Base-by-base conservation (phyloP, 768 basidiomycete species). In the Hygrophorus russula region DNA sequence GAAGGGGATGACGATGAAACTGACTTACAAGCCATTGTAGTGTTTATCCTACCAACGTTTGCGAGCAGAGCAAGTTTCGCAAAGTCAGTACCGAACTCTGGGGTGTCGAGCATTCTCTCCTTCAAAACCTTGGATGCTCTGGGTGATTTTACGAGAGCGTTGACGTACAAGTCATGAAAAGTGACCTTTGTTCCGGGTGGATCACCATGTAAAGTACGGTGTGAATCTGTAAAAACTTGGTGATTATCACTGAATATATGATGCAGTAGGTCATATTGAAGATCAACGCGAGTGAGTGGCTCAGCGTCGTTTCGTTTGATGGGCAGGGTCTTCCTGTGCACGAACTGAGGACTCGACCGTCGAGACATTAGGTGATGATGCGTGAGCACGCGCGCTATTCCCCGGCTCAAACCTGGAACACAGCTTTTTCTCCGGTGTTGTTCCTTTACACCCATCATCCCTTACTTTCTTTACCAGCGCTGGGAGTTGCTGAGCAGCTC, bases 291-390 rank as follows among this genome's bases (percentile, higher is more conserved):
- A 36, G 73, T 73, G 15, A 86, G 64, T 24, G 82, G 79, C 50
- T 81, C 77, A 24, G 76, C 80, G 53, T 85, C 81, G 36, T 60
- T 61, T 53, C 69, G 71, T 55, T 80, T 71, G 46, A 76, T 64
- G 46, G 70, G 49, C 8, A 45, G 34, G 9, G 49, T 38, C 50
- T 61, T 59, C 92, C 93, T 62, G 93, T 86, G 49, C 88, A 0
- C 76, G 82, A 44, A 89, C 84, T 40, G 78, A 62, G 80, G 93
- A 86, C 62, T 90, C 90, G 57, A 86, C 82, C 60, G 85, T 82
- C 59, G 91, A 72, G 33, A 85, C 82, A 63, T 88, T 88, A n/a
- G 44, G 20, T 0, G 36, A 33, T 28, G 33, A 31, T 36, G 47
- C 17, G n/a, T 40, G 47, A 42, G 18, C 32, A n/a, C n/a, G n/a